Base-by-base conservation (phyloP, 2,329 filamentous ascomycete genomes). In the Chaetomium globosum region DNA sequence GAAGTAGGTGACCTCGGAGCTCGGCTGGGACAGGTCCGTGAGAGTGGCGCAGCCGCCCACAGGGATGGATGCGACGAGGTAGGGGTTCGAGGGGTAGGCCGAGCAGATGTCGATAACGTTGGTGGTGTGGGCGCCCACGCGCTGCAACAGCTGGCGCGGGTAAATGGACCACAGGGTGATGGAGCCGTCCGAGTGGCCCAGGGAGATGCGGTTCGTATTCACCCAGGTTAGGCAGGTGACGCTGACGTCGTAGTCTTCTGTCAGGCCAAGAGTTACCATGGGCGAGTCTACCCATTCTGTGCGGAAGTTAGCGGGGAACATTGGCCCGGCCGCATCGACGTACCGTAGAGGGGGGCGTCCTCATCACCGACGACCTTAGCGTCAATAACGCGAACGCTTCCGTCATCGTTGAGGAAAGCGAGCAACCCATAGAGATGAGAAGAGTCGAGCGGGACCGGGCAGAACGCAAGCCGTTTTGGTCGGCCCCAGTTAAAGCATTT, bases 131-230 rank as follows among this genome's bases (percentile, higher is more conserved):
- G 83, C 77, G 4, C 81, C 78, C 57, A 84, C 80, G 2, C 85
- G 80, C 51, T 81, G 80, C 31, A 87, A 76, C 59, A 85, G 74
- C 30, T 77, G 74, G 53, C 73, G 75, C 0, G 85, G 85, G 48
- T 77, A 77, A 51, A 87, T 71, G 12, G 84, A 87, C 85, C 85
- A 87, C 12, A 87, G 75, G 23, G 79, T 79, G 43, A 87, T 76
- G 23, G 82, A 84, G 36, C 85, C 85, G 66, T 87, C 85, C 0
- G 79, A 80, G 71, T 86, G 84, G 57, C 83, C 85, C 33, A 85
- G 75, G 0, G 79, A 82, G 48, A 87, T 74, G 26, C 84, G 81
- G 70, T 87, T 87, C 68, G 80, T 78, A 65, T 80, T 82, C 39
- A 81, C 74, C 85, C 85, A 87, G 12, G 83, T 78, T 60, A 87